Base-by-base conservation (phyloP, 1,139 yeast genomes). In the Kazachstania sp. region DNA sequence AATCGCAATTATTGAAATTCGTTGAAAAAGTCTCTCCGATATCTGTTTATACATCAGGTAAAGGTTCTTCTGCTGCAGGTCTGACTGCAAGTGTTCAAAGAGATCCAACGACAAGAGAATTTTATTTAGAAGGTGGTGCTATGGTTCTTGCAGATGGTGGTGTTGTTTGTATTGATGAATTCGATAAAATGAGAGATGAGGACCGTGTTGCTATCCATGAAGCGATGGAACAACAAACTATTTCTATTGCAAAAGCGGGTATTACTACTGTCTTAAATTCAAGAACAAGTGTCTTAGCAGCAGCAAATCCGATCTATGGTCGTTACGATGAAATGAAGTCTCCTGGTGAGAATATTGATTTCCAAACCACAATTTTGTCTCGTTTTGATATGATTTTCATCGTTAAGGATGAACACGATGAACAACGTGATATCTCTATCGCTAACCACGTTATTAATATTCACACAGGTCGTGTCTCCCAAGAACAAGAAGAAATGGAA, bases 121-220 rank as follows among this genome's bases (percentile, higher is more conserved):
- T 92, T 64, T 92, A 86, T 65, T 72, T 92, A 49, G 99, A 92
- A 75, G 98, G 99, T 52, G 99, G 99, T 69, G 99, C 99, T 11
- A 88, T 92, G 97, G 98, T 92, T 18, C 73, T 92, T 49, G 98
- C 99, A 0, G 99, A 92, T 69, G 97, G 98, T 38, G 99, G 99
- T 58, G 97, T 92, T 44, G 97, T 92, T 43, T 92, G 98, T 76
- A 94, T 92, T 63, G 99, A 92, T 73, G 99, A 92, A 73, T 92
- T 92, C 63, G 99, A 92, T 69, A 92, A 92, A 71, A 92, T 92
- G 99, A 77, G 97, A 68, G 99, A 94, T 63, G 98, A 92, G 65
- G 98, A 94, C 68, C 78, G 99, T 66, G 98, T 92, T 36, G 98
- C 98, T 0, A 94, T 92, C 58, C 99, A 92, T 67, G 99, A 92